Conservation (phyloP, 805 yeast genomes). For the Yamadazyma philogaea region DNA sequence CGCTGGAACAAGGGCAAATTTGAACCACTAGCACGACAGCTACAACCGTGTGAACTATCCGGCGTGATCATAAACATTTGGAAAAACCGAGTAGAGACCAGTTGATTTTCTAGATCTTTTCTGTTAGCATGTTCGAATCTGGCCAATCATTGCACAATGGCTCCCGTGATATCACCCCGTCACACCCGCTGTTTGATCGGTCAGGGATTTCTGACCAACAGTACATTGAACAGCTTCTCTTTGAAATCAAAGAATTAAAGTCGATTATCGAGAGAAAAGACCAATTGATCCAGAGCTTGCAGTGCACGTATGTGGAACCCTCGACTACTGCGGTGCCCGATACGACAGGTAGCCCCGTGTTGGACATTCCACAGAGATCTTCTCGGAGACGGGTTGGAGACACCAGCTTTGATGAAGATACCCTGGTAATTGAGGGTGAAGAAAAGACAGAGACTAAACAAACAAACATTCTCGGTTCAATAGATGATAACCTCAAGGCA, state of each 20-base stretch:
- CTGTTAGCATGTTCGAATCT: background rate
- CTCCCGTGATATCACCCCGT: conserved; percentile 24
- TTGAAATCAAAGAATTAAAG: conserved; percentile 35
- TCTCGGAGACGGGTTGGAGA: conserved; percentile 16
- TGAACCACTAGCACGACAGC: background rate
- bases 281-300: conserved; percentile 15
- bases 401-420: background rate
- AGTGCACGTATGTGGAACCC: conserved; percentile 9
- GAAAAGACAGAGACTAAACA: background rate
- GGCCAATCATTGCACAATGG: background rate
- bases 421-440: background rate
- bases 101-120: background rate
- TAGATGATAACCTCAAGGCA: background rate
- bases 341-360: background rate
- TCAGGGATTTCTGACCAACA: conserved; percentile 25
- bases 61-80: background rate
- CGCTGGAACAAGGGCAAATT: background rate
- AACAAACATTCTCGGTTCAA: background rate
- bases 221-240: conserved; percentile 32
- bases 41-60: background rate
- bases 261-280: conserved; percentile 16
- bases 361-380: conserved; percentile 23
- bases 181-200: conserved; percentile 36
- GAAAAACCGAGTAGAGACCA: background rate
- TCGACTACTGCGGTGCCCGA: background rate